Percentiles rank a stretch among this genome's conserved stretches.
Conservation (phyloP, 257 asterid genomes). For the Nemophila menziesii region DNA sequence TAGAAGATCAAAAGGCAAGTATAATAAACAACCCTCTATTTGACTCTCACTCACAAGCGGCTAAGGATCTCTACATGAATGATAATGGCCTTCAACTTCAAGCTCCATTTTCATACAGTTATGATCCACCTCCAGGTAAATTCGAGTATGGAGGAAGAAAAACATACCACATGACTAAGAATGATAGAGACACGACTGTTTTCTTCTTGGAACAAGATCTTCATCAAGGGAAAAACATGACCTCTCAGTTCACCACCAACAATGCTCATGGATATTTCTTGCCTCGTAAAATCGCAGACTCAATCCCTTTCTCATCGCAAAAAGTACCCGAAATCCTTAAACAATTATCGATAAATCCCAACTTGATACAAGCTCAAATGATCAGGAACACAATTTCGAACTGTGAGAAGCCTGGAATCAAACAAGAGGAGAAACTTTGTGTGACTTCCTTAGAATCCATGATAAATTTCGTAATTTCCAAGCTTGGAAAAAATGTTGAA, state of each 20-base stretch:
- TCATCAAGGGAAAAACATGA: conserved; percentile 5
- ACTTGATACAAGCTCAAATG: conserved; percentile 7
- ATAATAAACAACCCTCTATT: background rate
- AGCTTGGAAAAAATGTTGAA: conserved; percentile 7
- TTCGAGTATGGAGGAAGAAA: too few relatives aligned
- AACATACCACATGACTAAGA: background rate
- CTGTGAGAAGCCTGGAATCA: conserved; percentile 11
- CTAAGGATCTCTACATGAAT: background rate
- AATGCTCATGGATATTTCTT: conserved; percentile 2
- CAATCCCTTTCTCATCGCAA: conserved; percentile 14
- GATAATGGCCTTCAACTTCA: too few relatives aligned
- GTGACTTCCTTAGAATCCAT: conserved; percentile 13
- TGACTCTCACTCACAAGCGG: background rate
- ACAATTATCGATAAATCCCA: conserved; percentile 8
- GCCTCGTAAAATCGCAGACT: conserved; percentile 17
- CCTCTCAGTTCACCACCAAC: conserved; percentile 4
- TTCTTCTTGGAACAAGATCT: conserved; percentile 11
- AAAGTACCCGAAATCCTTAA: conserved; percentile 11
- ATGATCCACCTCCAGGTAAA: too few relatives aligned
- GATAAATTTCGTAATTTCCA: conserved; percentile 11
- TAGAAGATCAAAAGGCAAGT: background rate
- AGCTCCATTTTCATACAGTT: background rate
- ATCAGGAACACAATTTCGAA: conserved; percentile 8
- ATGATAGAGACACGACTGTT: background rate
- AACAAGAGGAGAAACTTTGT: conserved; percentile 8